phyloP scores from a whole-genome alignment of 225 moss, liverwort and hornwort species.

The Sphagnum contortum region DNA sequence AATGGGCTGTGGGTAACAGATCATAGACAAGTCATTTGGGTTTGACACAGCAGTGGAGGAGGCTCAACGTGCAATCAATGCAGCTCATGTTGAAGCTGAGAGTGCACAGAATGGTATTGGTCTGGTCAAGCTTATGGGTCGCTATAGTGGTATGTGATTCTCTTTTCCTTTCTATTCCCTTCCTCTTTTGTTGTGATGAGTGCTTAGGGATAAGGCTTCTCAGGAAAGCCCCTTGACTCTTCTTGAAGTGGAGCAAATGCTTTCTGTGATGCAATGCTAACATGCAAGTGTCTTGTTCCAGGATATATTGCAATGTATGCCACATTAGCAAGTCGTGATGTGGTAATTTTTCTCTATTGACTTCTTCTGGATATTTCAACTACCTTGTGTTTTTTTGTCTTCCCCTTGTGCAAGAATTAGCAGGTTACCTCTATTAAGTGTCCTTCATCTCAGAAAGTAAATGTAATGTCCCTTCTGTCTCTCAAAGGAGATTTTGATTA shows the following conservation, averaged over 20 bases:
- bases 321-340: conserved; percentile 60
- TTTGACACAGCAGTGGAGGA: conserved; percentile 66
- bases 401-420: no score
- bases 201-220: no score
- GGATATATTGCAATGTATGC: conserved; percentile 69
- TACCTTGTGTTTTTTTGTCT: background rate
- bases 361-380: background rate
- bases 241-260: no score
- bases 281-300: conserved; percentile 9
- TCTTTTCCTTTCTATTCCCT: no score
- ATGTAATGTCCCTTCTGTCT: no score
- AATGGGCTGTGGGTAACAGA: conserved; percentile 13
- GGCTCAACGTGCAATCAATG: conserved; percentile 62
- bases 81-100: conserved; percentile 58
- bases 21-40: conserved; percentile 64
- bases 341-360: conserved; percentile 41
- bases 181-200: no score
- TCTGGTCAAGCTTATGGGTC: conserved; percentile 62
- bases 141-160: conserved; percentile 42
- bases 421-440: no score
- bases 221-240: no score
- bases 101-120: conserved; percentile 51
- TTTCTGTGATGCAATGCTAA: no score
- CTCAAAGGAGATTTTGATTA: no score
- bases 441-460: no score